Conservation (phyloP, 1,284 basidiomycete genomes). For the Hymenochaete sp. region DNA sequence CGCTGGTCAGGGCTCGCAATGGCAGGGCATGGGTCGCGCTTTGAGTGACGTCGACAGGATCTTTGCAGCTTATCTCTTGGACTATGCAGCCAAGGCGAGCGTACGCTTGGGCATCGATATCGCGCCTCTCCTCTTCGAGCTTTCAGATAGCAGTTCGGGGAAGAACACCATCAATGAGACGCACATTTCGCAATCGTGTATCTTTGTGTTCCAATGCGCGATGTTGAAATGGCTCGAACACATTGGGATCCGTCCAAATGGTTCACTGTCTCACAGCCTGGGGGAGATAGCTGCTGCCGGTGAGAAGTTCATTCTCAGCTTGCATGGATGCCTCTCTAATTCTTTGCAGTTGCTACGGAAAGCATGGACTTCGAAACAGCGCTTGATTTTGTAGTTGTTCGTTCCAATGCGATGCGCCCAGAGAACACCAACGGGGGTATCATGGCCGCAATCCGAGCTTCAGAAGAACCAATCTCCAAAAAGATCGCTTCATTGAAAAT, state of each 20-base stretch:
- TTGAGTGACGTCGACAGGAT: slow-evolving; percentile 26
- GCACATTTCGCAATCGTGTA: slow-evolving; percentile 29
- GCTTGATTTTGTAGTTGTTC: slow-evolving; percentile 27
- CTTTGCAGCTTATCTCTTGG: slow-evolving; percentile 25
- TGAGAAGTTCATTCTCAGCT: slow-evolving; percentile 16
- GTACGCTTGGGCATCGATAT: slow-evolving; percentile 5
- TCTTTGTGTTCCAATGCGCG: slow-evolving; percentile 31
- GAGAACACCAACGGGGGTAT: slow-evolving; percentile 24
- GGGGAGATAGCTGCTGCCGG: slow-evolving; percentile 33
- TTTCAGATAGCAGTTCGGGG: slow-evolving; percentile 19
- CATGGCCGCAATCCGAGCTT: slow-evolving; percentile 29
- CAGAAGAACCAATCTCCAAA: slow-evolving; percentile 17
- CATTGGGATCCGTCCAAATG: slow-evolving; percentile 25
- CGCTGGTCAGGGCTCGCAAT: slow-evolving; percentile 32
- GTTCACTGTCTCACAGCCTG: slow-evolving; percentile 30
- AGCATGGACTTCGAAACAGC: slow-evolving; percentile 26
- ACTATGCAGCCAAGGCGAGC: slow-evolving; percentile 24
- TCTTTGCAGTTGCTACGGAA: slow-evolving; percentile 18
- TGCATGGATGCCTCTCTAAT: slow-evolving; percentile 14
- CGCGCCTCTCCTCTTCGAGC: slow-evolving; percentile 13
- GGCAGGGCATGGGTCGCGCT: slow-evolving; percentile 29
- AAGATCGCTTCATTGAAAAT: slow-evolving; percentile 24
- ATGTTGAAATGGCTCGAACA: slow-evolving; percentile 27
- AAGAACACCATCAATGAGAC: slow-evolving; percentile 25
- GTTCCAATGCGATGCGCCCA: slow-evolving; percentile 27